Percentiles rank a stretch among this genome's conserved stretches.
phyloP scores from a whole-genome alignment of 352 stramenopile species.

The Globisporangium parvum region DNA sequence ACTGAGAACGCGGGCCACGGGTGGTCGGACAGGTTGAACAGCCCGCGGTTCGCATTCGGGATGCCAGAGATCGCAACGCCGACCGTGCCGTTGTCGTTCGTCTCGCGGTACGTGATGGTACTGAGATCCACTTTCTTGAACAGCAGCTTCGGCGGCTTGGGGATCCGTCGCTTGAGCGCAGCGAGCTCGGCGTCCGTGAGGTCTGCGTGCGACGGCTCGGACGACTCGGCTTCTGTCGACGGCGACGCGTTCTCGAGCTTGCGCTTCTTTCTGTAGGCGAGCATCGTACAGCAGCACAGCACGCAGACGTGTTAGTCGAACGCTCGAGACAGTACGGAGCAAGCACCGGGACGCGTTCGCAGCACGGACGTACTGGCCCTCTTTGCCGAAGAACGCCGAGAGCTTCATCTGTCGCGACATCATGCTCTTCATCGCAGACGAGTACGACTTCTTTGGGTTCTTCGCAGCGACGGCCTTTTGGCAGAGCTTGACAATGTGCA shows the following conservation, averaged over 20 bases:
- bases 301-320: neutral
- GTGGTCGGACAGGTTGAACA: constrained; percentile 81
- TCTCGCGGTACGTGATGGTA: constrained; percentile 81
- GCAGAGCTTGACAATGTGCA: constrained; percentile 78
- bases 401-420: constrained; percentile 82
- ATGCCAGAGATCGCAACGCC: constrained; percentile 80
- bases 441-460: constrained; percentile 80
- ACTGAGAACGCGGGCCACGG: constrained; percentile 83
- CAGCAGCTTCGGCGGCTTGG: constrained; percentile 72
- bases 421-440: constrained; percentile 82
- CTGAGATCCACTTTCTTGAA: constrained; percentile 85
- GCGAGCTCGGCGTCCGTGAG: constrained; percentile 78
- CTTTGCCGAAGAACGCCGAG: constrained; percentile 58
- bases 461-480: constrained; percentile 64
- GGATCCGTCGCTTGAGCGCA: constrained; percentile 72
- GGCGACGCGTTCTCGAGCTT: constrained; percentile 60
- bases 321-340: neutral
- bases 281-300: too few species aligned
- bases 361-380: constrained; percentile 53
- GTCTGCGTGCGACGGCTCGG: constrained; percentile 56
- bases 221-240: constrained; percentile 55
- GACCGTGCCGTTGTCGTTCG: constrained; percentile 85
- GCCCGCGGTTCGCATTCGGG: constrained; percentile 67
- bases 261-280: constrained; percentile 57
- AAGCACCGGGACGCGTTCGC: neutral